Evolutionary conservation across 2,329 filamentous ascomycete species (phyloP).

Genomic region (Cryphonectria carpinicola): DNA sequence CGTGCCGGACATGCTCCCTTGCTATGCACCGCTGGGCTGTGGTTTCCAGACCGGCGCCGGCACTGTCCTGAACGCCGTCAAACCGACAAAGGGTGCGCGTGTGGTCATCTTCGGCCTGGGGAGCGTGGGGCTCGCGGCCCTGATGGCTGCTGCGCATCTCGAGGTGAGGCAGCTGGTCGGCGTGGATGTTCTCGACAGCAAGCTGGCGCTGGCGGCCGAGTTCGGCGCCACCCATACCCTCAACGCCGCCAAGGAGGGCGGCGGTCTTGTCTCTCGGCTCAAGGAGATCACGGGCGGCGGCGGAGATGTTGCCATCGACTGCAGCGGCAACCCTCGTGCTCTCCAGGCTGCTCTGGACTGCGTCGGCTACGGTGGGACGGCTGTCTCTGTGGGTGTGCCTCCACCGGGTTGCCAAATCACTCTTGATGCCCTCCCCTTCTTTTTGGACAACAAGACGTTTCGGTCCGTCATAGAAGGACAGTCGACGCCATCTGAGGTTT

Average conservation of each 20-base stretch:
- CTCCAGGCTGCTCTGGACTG: conserved; percentile 38
- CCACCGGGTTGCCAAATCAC: conserved; percentile 34
- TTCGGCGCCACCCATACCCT: conserved; percentile 49
- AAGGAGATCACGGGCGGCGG: conserved; percentile 36
- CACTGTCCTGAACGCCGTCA: conserved; percentile 43
- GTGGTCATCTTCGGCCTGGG: conserved; percentile 45
- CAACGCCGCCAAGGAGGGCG: conserved; percentile 37
- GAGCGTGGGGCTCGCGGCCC: conserved; percentile 44
- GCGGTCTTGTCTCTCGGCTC: conserved; percentile 37
- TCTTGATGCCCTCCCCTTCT: conserved; percentile 35
- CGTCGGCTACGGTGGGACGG: conserved; percentile 37
- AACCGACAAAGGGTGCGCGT: conserved; percentile 33
- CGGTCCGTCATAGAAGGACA: conserved; percentile 41
- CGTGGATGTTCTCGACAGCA: conserved; percentile 47
- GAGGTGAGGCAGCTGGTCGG: conserved; percentile 45
- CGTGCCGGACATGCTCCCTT: conserved; percentile 34
- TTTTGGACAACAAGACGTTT: conserved; percentile 37
- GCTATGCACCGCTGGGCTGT: conserved; percentile 47
- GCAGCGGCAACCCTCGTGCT: conserved; percentile 37
- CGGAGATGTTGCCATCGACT: conserved; percentile 38
- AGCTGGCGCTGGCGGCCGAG: conserved; percentile 46
- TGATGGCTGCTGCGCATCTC: conserved; percentile 42
- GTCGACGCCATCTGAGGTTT: conserved; percentile 34
- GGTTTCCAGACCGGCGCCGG: conserved; percentile 49
- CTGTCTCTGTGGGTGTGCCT: conserved; percentile 41